phyloP scores from a whole-genome alignment of 1,284 basidiomycete species.

The Ustilago vetiveriae region DNA sequence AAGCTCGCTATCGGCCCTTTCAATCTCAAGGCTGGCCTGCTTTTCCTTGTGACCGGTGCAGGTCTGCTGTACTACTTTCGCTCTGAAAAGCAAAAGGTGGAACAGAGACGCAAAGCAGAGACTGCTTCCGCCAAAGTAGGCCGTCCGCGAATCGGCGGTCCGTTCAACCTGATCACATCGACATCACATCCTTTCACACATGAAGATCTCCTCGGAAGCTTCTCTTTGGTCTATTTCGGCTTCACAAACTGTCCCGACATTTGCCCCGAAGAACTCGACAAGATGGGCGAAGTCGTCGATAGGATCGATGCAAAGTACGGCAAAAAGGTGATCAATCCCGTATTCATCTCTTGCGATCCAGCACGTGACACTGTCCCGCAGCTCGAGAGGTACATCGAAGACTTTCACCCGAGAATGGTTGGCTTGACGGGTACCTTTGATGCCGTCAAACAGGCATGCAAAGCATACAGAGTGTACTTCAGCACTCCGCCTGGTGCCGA shows the following conservation, averaged over 20 bases:
- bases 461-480: slow-evolving; percentile 96
- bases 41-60: slow-evolving; percentile 83
- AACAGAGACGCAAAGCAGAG: slow-evolving; percentile 43
- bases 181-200: slow-evolving; percentile 75
- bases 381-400: slow-evolving; percentile 70
- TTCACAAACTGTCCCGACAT: slow-evolving; percentile 85
- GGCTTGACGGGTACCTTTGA: slow-evolving; percentile 88
- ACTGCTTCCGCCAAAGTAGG: slow-evolving; percentile 69
- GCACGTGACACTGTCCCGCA: slow-evolving; percentile 81
- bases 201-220: slow-evolving; percentile 79
- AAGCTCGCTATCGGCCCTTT: slow-evolving; percentile 73
- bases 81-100: slow-evolving; percentile 76
- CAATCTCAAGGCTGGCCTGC: slow-evolving; percentile 80
- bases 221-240: slow-evolving; percentile 83
- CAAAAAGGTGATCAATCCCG: slow-evolving; percentile 72
- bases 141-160: slow-evolving; percentile 83
- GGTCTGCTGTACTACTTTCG: slow-evolving; percentile 90
- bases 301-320: slow-evolving; percentile 72
- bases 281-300: slow-evolving; percentile 85
- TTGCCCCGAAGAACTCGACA: slow-evolving; percentile 97
- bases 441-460: slow-evolving; percentile 87
- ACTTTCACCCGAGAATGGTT: slow-evolving; percentile 87
- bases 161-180: slow-evolving; percentile 72
- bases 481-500: slow-evolving; percentile 83
- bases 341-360: slow-evolving; percentile 96